Percentiles rank a stretch among this genome's conserved stretches.
Conservation (phyloP, 2,329 filamentous ascomycete species). For the Colletotrichum lentis region DNA sequence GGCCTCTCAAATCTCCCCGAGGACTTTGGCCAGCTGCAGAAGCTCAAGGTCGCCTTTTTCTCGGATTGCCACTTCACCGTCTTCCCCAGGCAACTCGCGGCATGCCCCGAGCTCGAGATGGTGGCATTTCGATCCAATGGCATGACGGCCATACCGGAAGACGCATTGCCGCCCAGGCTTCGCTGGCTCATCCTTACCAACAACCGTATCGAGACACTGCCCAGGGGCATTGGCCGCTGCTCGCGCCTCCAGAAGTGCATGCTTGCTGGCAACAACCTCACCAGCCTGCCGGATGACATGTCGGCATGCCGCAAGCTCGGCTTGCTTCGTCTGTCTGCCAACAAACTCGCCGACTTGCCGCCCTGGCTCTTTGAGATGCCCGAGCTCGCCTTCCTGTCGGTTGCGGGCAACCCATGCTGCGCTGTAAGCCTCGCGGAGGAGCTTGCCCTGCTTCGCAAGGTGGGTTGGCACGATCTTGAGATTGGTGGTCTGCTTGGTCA, state of each 20-base stretch:
- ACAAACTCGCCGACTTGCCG: constrained; percentile 51
- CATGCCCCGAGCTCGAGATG: constrained; percentile 58
- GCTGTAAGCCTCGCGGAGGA: constrained; percentile 36
- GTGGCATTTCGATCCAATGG: constrained; percentile 58
- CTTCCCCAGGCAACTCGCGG: constrained; percentile 53
- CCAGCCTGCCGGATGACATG: constrained; percentile 53
- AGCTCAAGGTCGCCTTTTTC: constrained; percentile 57
- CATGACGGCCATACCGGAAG: constrained; percentile 54
- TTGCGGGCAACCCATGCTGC: constrained; percentile 57
- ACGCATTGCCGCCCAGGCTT: constrained; percentile 52
- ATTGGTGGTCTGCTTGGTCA: constrained; percentile 53
- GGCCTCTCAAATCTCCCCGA: constrained; percentile 52
- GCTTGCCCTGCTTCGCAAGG: constrained; percentile 46
- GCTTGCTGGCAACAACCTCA: constrained; percentile 57
- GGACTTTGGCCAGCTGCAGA: constrained; percentile 51
- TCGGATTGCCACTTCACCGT: constrained; percentile 54
- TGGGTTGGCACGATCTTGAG: constrained; percentile 53
- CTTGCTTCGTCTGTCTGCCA: constrained; percentile 55
- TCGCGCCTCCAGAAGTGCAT: constrained; percentile 57
- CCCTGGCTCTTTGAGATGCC: constrained; percentile 56
- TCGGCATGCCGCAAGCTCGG: constrained; percentile 53
- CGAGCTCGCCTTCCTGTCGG: constrained; percentile 56
- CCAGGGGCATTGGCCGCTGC: constrained; percentile 54
- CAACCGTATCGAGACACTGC: constrained; percentile 52
- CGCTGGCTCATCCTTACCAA: constrained; percentile 60